Conservation (phyloP, 2,329 filamentous ascomycete genomes). For the Cadophora gregata region DNA sequence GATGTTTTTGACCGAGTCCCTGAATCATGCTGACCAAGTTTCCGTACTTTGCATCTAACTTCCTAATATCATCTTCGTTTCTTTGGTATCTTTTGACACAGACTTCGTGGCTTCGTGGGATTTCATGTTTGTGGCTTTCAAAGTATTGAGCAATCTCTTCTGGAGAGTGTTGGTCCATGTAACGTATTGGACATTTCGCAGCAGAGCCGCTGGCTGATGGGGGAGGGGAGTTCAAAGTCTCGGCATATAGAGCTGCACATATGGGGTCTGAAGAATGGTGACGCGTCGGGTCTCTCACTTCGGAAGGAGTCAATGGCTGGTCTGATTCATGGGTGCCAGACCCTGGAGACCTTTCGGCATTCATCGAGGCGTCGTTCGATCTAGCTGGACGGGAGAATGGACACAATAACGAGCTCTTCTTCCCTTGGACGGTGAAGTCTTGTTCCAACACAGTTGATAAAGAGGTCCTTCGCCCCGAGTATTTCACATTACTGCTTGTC, state of each 20-base stretch:
- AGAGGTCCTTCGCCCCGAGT: constrained; percentile 56
- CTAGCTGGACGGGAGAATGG: constrained; percentile 65
- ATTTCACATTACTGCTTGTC: constrained; percentile 47
- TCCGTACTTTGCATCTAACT: constrained; percentile 88
- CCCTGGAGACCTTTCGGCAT: constrained; percentile 29
- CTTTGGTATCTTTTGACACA: constrained; percentile 90
- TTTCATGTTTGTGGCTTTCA: constrained; percentile 92
- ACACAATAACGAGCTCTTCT: constrained; percentile 78
- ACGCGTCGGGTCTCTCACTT: constrained; percentile 49
- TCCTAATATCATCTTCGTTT: constrained; percentile 82
- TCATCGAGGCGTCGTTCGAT: constrained; percentile 31
- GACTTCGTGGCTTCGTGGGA: constrained; percentile 91
- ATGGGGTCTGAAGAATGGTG: constrained; percentile 64
- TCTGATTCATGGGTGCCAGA: constrained; percentile 37
- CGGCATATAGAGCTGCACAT: constrained; percentile 67
- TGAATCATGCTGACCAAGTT: constrained; percentile 94
- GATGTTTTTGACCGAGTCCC: constrained; percentile 84
- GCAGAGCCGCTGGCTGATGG: constrained; percentile 57
- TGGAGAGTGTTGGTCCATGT: constrained; percentile 87
- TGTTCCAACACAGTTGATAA: constrained; percentile 76
- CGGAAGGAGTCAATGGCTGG: constrained; percentile 38
- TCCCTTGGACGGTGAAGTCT: constrained; percentile 88
- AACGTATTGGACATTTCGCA: constrained; percentile 88
- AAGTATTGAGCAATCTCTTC: constrained; percentile 94
- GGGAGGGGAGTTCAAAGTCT: constrained; percentile 53